phyloP scores from a whole-genome alignment of 2,329 filamentous ascomycete genomes.

The Fusarium foetens region DNA sequence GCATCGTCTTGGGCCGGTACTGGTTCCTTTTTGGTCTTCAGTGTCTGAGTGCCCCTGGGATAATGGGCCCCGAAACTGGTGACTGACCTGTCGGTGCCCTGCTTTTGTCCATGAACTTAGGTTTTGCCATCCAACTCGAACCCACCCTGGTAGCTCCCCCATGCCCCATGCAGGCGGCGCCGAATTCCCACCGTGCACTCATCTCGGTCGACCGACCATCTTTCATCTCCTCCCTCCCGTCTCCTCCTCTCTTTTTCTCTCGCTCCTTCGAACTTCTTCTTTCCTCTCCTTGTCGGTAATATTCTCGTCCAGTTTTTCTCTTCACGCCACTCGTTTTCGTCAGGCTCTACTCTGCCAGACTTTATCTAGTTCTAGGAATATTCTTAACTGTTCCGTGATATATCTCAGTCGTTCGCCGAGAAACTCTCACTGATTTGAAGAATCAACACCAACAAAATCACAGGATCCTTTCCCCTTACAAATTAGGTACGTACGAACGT shows the following conservation, averaged over 20 bases:
- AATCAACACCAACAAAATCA: conserved; percentile 33
- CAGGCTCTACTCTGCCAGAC: conserved; percentile 43
- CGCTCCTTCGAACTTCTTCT: conserved; percentile 40
- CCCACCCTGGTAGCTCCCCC: conserved; percentile 13
- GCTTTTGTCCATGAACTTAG: conserved; percentile 16
- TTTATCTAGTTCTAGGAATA: conserved; percentile 42
- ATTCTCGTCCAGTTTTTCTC: conserved; percentile 47
- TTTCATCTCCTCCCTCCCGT: conserved; percentile 39
- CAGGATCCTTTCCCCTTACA: conserved; percentile 32
- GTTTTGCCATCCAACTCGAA: conserved; percentile 27
- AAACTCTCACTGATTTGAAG: conserved; percentile 30
- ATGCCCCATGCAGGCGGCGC: conserved; percentile 31
- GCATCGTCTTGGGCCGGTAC: conserved; percentile 20
- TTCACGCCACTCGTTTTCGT: conserved; percentile 54
- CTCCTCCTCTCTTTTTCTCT: conserved; percentile 41
- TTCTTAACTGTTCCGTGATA: conserved; percentile 24
- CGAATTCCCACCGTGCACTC: conserved; percentile 43
- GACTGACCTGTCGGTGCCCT: conserved; percentile 36
- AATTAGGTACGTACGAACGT: conserved; percentile 40
- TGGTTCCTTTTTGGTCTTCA: conserved; percentile 26
- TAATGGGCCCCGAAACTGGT: conserved; percentile 22
- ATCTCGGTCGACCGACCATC: conserved; percentile 43
- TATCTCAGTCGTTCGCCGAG: conserved; percentile 40
- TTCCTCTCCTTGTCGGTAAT: conserved; percentile 44
- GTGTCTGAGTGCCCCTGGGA: conserved; percentile 37